Evolutionary conservation across 768 basidiomycete genomes (phyloP), one percentile per base, ranked within the genome.

Genomic region (Collybia sp.): DNA sequence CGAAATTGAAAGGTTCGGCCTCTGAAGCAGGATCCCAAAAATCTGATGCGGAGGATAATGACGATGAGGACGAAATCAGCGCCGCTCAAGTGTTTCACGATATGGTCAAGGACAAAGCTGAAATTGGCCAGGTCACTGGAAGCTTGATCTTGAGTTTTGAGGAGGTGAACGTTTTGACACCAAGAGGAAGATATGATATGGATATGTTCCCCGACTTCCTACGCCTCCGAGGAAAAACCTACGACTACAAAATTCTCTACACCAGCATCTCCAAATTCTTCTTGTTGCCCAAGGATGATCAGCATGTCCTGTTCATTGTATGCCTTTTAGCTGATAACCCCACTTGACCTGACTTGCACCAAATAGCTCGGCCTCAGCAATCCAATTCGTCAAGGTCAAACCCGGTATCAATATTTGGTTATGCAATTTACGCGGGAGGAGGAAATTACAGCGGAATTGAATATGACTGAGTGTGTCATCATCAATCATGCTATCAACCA

Each of bases 381-480:
- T 18, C 95, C 96, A 1, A 96, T 99, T 50, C 80, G 95, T 39
- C 96, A 98, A 74, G 96, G 96, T 42, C 96, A 98, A 61, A 99
- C 96, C 1, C 77, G 92, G 37, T 98, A 99, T 66, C 95, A 95
- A 46, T 99, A 96, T 62, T 72, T 99, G 16, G 95, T 99, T 46
- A 94, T 97, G 86, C 94, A 96, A 57, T 98, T 96, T 66, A 86
- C 83, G n/a, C 79, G 89, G 47, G 95, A 97, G 54, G 96, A 98
- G 62, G 93, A 96, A 66, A 92, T 93, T 50, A 95, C 94, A 18
- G 90, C 93, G 5, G 93, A 96, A 61, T 69, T 98, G 31, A 96
- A 95, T 59, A 80, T 98, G 75, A 72, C 79, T 35, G 93, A 97
- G 93, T 94, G 66, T 45, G 89, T 73, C 34, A 11, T 12, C n/a